Conservation (phyloP, 1,284 basidiomycete species). For the Sanghuangporus sanghuang region DNA sequence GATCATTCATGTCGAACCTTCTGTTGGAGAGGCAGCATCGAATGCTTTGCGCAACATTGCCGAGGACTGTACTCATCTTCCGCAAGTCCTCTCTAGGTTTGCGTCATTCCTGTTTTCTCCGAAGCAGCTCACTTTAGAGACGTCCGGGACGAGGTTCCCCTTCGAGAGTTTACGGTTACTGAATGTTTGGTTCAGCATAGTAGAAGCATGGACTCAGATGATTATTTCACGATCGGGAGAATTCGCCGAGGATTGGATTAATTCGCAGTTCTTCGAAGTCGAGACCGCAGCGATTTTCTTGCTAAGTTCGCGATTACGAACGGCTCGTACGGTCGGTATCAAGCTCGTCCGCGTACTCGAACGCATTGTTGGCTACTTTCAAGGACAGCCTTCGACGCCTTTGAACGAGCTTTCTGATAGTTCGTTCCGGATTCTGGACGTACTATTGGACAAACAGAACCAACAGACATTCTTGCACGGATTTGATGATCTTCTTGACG, state of each 20-base stretch:
- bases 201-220: slow-evolving; percentile 63
- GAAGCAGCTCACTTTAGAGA: slow-evolving; percentile 60
- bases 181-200: slow-evolving; percentile 69
- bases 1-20: slow-evolving; percentile 80
- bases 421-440: slow-evolving; percentile 40
- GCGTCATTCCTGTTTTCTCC: slow-evolving; percentile 78
- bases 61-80: slow-evolving; percentile 51
- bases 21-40: slow-evolving; percentile 64
- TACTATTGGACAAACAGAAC: slow-evolving; percentile 42
- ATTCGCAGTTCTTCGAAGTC: slow-evolving; percentile 50
- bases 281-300: slow-evolving; percentile 78
- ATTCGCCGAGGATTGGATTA: slow-evolving; percentile 32
- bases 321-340: slow-evolving; percentile 52
- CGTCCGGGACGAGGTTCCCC: slow-evolving; percentile 49
- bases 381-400: slow-evolving; percentile 27
- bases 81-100: slow-evolving; percentile 65
- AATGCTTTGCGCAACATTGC: slow-evolving; percentile 73
- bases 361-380: slow-evolving; percentile 38
- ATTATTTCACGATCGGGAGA: slow-evolving; percentile 38
- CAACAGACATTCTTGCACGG: slow-evolving; percentile 49
- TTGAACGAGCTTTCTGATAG: slow-evolving; percentile 24
- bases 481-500: slow-evolving; percentile 61
- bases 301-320: slow-evolving; percentile 55
- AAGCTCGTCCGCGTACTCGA: slow-evolving; percentile 54
- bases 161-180: slow-evolving; percentile 64